Evolutionary conservation across 1,284 basidiomycete genomes (phyloP).

Genomic region (Cryptococcus sp.): DNA sequence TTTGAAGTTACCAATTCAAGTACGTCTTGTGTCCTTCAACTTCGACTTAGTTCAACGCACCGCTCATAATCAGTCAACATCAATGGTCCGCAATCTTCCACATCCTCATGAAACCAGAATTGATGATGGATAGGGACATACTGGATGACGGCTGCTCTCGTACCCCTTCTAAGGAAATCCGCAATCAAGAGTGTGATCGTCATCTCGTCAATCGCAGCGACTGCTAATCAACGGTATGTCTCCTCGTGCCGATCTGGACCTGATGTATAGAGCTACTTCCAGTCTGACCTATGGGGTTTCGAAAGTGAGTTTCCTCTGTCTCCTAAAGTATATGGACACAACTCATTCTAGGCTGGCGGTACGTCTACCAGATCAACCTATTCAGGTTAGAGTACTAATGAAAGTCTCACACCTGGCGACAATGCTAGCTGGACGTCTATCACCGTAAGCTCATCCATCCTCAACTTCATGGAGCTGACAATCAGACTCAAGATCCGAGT

Average conservation of each 20-base stretch:
- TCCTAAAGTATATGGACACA: background rate
- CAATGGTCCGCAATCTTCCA: slow-evolving; percentile 18
- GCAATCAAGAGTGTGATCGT: slow-evolving; percentile 37
- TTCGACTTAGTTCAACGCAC: background rate
- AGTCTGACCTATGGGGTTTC: slow-evolving; percentile 41
- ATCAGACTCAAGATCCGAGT: slow-evolving; percentile 40
- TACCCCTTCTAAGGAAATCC: slow-evolving; percentile 40
- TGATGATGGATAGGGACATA: slow-evolving; percentile 21
- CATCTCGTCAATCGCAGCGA: slow-evolving; percentile 42
- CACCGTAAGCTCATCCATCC: slow-evolving; percentile 18
- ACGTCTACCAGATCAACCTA: background rate
- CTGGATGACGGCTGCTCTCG: slow-evolving; percentile 40
- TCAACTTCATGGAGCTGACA: background rate
- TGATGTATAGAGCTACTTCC: slow-evolving; percentile 20
- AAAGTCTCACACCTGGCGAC: slow-evolving; percentile 30
- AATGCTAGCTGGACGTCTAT: slow-evolving; percentile 30
- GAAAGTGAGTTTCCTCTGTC: slow-evolving; percentile 27
- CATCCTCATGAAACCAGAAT: background rate
- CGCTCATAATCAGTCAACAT: slow-evolving; percentile 23
- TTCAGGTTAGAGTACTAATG: background rate
- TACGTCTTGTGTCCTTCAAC: slow-evolving; percentile 7
- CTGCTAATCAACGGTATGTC: slow-evolving; percentile 35
- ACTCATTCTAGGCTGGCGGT: slow-evolving; percentile 14
- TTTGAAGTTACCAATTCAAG: slow-evolving; percentile 31
- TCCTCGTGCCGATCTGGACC: too few relatives aligned